Evolutionary conservation across 2,329 filamentous ascomycete genomes (phyloP).

Genomic region (Colletotrichum sp.): DNA sequence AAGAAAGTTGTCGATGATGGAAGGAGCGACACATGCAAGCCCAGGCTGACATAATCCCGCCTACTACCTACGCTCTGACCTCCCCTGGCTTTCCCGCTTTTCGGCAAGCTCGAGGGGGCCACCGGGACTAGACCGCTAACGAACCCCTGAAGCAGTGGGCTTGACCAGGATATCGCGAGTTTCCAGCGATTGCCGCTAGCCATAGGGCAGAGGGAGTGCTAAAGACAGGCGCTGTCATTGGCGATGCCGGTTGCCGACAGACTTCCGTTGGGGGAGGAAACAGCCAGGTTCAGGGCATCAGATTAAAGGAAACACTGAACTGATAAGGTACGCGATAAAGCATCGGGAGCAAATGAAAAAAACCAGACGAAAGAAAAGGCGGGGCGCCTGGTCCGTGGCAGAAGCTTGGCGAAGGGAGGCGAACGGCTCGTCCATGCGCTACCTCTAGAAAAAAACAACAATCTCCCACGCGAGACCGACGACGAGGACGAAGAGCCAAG

Average conservation of each 20-base stretch:
- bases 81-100: not conserved
- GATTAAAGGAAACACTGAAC: not conserved
- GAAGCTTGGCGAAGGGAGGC: conserved; percentile 7
- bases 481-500: not conserved
- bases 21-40: not conserved
- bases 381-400: not conserved
- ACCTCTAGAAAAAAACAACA: conserved; percentile 1
- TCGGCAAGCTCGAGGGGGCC: not conserved
- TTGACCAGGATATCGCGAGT: not conserved
- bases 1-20: not conserved
- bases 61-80: too few species aligned
- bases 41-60: conserved; percentile 11
- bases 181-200: not conserved
- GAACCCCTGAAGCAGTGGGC: not conserved
- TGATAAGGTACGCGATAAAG: not conserved
- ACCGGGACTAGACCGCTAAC: not conserved
- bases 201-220: not conserved
- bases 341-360: not conserved
- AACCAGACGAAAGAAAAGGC: not conserved
- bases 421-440: not conserved
- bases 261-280: not conserved
- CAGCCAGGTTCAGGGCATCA: not conserved
- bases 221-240: not conserved
- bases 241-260: not conserved
- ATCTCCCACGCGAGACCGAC: not conserved